Evolutionary conservation across 495 filamentous ascomycete genomes (phyloP), one percentile per base, ranked within the genome.

Genomic region (Hypoxylon crocopeplum): DNA sequence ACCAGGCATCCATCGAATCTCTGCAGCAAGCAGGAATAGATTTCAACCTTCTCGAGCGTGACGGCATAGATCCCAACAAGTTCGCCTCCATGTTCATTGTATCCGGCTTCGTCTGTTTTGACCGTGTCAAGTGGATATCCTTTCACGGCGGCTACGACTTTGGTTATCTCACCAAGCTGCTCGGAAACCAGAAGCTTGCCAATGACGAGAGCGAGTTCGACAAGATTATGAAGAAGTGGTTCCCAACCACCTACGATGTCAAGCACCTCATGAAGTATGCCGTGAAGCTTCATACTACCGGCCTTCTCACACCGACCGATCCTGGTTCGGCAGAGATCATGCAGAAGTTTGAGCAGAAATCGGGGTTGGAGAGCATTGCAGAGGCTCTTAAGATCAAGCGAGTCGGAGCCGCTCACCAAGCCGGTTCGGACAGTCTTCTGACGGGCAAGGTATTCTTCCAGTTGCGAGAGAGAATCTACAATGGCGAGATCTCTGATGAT

Each of bases 81-180:
- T 98, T 98, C 68, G 94, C 91, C 5, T 82, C 93, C 11, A 80
- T 96, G 13, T 79, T 98, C 44, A 93, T 96, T 45, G 91, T 86
- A 51, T 98, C 94, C 11, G 94, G 94, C 7, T 78, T 98, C 24
- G 90, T 94, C n/a, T 86, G 94, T 63, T 79, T 88, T 42, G 88
- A 93, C 29, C 86, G 96, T 44, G 89, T 97, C 12, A 85, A 88
- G 67, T 98, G 94, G 94, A 88, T 98, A 25, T 95, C 91, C 15
- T 98, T 98, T 75, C 94, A 98, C 72, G 93, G 90, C n/a, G 94
- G 94, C 40, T 98, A 98, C 76, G 94, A 98, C 76, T 97, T 98
- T 75, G 94, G 91, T 30, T 97, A 98, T 68, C 76, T 98, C 41
- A 90, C 96, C 68, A 98, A 98, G 75, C 86, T 97, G 27, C 87